Evolutionary conservation across 257 asterid genomes (phyloP).

Genomic region (Jasminum sambac): DNA sequence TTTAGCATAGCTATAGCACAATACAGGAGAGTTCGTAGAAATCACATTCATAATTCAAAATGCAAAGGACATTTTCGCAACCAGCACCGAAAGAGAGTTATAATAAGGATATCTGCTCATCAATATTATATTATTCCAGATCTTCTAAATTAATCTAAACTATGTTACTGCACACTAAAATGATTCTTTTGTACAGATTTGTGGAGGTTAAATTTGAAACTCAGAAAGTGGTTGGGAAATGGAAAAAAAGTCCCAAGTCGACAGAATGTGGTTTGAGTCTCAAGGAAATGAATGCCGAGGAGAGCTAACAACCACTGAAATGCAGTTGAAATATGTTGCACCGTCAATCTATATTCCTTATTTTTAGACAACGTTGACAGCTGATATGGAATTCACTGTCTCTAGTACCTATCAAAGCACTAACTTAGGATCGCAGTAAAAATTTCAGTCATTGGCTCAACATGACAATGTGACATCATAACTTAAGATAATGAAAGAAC

Average conservation of each 20-base stretch:
- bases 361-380: background rate
- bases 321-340: background rate
- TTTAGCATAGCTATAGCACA: background rate
- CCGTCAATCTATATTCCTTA: background rate
- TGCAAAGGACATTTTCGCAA: background rate
- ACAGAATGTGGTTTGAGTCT: no score
- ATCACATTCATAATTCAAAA: background rate
- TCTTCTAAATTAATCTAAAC: background rate
- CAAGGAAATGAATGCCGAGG: no score
- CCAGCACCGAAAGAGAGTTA: background rate
- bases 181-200: background rate
- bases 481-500: conserved; percentile 5
- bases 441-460: background rate
- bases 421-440: background rate
- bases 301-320: no score
- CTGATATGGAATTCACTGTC: background rate
- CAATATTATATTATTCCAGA: background rate
- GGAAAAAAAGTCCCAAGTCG: no score
- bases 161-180: background rate
- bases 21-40: background rate
- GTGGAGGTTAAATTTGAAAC: no score
- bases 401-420: background rate
- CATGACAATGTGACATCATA: background rate
- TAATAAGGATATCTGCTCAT: background rate
- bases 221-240: no score